Percentiles rank a stretch among this genome's conserved stretches.
phyloP scores from a whole-genome alignment of 108 stramenopile genomes.

The Stephanodiscus triporus region DNA sequence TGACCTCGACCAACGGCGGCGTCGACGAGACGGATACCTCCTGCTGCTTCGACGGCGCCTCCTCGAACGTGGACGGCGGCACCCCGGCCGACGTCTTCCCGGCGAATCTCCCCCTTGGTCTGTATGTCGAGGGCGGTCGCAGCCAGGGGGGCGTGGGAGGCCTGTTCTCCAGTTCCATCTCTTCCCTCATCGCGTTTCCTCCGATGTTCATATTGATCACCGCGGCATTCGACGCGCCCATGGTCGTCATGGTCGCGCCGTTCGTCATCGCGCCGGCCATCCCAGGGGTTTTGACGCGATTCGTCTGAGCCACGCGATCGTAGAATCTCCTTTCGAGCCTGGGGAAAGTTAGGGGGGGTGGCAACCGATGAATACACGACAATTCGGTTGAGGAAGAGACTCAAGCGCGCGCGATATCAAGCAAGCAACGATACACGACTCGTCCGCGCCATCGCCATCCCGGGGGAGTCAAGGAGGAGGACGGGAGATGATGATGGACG shows the following conservation, averaged over 20 bases:
- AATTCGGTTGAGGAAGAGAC: too few relatives aligned
- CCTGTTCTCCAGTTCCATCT: conserved; percentile 26
- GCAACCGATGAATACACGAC: background rate
- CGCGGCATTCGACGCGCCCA: conserved; percentile 4
- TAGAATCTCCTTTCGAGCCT: conserved; percentile 90
- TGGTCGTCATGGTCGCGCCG: conserved; percentile 15
- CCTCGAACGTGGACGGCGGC: conserved; percentile 11
- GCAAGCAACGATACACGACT: too few relatives aligned
- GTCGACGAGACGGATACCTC: background rate
- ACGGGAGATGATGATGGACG: background rate
- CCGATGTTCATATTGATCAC: conserved; percentile 11
- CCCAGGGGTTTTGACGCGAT: conserved; percentile 79
- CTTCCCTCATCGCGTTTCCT: conserved; percentile 14
- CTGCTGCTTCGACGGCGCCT: conserved; percentile 49
- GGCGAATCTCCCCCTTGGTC: conserved; percentile 22
- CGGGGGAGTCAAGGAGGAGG: too few relatives aligned
- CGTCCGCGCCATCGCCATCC: too few relatives aligned
- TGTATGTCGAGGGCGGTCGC: conserved; percentile 45
- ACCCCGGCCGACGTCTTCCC: conserved; percentile 8
- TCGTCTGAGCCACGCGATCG: conserved; percentile 94
- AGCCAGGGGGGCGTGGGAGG: conserved; percentile 55
- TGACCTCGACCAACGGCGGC: conserved; percentile 4
- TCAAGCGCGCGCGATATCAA: too few relatives aligned
- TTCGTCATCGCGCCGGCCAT: conserved; percentile 23
- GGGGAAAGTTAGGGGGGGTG: background rate